Evolutionary conservation across 208 protist genomes (phyloP).

Genomic region (Endotrypanum monterogeii): DNA sequence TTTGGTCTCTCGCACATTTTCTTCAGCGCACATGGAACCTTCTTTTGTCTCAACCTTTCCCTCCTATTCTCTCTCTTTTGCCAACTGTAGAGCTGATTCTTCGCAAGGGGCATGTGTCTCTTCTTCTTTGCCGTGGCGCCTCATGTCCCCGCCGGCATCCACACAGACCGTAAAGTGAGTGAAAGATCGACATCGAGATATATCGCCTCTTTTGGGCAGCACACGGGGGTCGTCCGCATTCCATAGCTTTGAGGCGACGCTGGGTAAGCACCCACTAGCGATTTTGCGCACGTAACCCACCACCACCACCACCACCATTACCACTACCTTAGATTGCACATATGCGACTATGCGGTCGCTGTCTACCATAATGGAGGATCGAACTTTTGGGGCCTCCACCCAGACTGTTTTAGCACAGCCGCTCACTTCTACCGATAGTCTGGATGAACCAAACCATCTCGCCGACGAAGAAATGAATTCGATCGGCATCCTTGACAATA

Average conservation of each 20-base stretch:
- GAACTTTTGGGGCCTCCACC: neutral
- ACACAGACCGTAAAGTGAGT: neutral
- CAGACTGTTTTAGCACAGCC: neutral
- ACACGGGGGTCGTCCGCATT: neutral
- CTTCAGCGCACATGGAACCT: neutral
- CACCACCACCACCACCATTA: too few species aligned
- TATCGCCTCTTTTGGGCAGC: neutral
- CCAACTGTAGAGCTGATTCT: neutral
- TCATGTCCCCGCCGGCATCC: neutral
- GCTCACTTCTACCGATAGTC: neutral
- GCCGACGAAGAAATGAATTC: constrained; percentile 16
- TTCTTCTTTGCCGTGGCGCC: neutral
- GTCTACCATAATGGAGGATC: neutral
- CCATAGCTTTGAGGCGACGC: constrained; percentile 19
- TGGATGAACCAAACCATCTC: neutral
- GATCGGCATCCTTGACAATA: neutral
- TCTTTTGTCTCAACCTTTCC: neutral
- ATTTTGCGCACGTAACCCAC: neutral
- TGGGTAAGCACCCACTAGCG: constrained; percentile 7
- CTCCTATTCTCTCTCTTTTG: neutral
- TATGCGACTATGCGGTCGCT: neutral
- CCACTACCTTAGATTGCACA: neutral
- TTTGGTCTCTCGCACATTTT: neutral
- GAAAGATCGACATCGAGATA: neutral
- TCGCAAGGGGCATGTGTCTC: neutral